Evolutionary conservation across 768 basidiomycete species (phyloP), one percentile per base, ranked within the genome.

Genomic region (Coprinopsis sp.): DNA sequence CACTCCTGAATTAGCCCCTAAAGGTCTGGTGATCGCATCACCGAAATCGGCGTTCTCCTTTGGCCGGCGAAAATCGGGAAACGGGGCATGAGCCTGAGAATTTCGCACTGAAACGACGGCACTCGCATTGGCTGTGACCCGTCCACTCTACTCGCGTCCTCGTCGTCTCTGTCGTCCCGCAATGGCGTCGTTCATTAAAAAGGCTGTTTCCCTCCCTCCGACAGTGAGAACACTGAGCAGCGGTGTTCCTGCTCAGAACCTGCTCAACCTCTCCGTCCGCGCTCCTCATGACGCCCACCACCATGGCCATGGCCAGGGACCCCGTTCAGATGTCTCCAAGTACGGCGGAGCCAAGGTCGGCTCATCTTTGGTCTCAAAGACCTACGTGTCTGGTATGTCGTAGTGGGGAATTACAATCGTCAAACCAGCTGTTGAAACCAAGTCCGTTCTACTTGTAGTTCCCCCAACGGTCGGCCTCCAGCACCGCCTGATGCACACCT

Each of bases 171-270:
- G 82, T 80, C 83, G 63, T 70, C 82, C 56, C 71, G 84, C 64
- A 77, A 82, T 62, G 81, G n/a, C n/a, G n/a, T n/a, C n/a, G n/a
- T n/a, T 76, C 71, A 73, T 80, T 58, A 88, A 84, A 84, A 91
- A 83, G 70, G 84, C 86, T 53, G 71, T 91, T 58, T 89, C 81
- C 66, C 71, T 95, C 53, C 66, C 86, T 27, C 89, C 92, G 48
- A 90, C 91, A 27, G 81, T 89, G 54, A 80, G 87, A 60, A 72
- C 81, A 5, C 78, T 89, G 48, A 76, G 92, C 34, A 82, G 78
- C 27, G 94, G 94, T 50, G 75, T 92, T 12, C 94, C 94, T 24
- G 64, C 64, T 55, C 88, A 82, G 6, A 82, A 88, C 27, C 73
- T 79, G 40, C 70, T 97, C 62, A 88, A 87, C 69, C 72, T 90